Evolutionary conservation across 495 filamentous ascomycete genomes (phyloP).

Genomic region (Pseudotulostoma volvatum): DNA sequence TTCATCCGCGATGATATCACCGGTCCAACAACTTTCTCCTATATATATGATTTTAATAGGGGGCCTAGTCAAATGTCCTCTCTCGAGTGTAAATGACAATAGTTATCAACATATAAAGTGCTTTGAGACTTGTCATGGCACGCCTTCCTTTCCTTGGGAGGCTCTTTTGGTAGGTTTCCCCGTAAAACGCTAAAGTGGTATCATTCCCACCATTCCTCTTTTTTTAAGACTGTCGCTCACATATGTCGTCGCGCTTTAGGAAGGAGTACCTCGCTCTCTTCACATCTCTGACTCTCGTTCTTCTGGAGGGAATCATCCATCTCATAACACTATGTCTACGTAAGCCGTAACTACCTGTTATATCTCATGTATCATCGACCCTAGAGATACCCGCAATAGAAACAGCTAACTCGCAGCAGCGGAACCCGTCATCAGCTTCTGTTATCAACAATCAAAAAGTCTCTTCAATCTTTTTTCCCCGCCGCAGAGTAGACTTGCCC

Average conservation of each 20-base stretch:
- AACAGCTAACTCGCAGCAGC: constrained; percentile 30
- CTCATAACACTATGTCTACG: constrained; percentile 83
- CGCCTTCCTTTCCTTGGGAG: constrained; percentile 72
- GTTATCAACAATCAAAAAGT: constrained; percentile 63
- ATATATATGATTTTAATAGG: no score
- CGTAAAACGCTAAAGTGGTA: no score
- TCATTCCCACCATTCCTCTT: neutral
- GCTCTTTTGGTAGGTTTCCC: constrained; percentile 45
- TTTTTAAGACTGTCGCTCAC: no score
- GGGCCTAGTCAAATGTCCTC: no score
- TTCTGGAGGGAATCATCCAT: constrained; percentile 64
- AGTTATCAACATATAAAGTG: no score
- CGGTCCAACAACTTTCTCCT: no score
- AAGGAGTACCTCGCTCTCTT: constrained; percentile 75
- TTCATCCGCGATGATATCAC: no score
- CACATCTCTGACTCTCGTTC: constrained; percentile 63
- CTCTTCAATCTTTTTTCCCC: constrained; percentile 68
- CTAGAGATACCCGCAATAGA: constrained; percentile 1
- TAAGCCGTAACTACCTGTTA: constrained; percentile 29
- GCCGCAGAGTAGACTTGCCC: constrained; percentile 45
- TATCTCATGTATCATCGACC: neutral
- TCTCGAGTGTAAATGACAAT: no score
- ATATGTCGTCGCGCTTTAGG: no score
- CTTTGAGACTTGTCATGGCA: constrained; percentile 33
- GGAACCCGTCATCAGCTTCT: constrained; percentile 59